Percentiles rank a stretch among this genome's conserved stretches.
Conservation (phyloP, 2,329 filamentous ascomycete species). For the Aspergillus viridinutans region DNA sequence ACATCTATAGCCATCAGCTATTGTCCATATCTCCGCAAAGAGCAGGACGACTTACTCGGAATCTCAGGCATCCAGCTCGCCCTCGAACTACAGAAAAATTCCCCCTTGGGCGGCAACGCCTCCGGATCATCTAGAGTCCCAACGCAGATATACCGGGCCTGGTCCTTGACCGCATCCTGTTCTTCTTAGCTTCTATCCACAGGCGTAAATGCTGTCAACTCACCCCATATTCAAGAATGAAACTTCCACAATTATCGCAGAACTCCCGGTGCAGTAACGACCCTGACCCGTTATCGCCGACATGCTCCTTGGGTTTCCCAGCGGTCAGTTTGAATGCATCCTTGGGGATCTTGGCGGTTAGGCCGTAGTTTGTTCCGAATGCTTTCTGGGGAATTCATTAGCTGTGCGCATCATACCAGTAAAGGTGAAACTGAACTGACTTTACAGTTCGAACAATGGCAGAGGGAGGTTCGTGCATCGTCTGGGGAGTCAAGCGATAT, state of each 20-base stretch:
- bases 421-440: constrained; percentile 17
- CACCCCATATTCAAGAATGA: constrained; percentile 51
- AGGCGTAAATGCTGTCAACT: constrained; percentile 3
- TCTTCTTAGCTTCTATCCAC: background rate
- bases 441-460: constrained; percentile 53
- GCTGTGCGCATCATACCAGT: no score
- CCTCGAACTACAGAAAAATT: constrained; percentile 51
- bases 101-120: constrained; percentile 49
- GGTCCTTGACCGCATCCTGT: constrained; percentile 29
- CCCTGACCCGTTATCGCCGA: constrained; percentile 49
- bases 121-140: constrained; percentile 50
- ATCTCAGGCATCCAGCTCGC: constrained; percentile 51
- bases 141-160: constrained; percentile 43
- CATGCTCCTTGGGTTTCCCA: constrained; percentile 43
- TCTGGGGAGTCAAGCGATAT: constrained; percentile 43
- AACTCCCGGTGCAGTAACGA: constrained; percentile 48
- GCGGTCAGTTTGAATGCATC: constrained; percentile 40
- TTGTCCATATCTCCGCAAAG: background rate
- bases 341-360: constrained; percentile 50
- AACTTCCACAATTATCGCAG: constrained; percentile 50
- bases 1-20: constrained; percentile 28
- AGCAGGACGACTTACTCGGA: constrained; percentile 33
- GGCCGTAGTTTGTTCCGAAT: constrained; percentile 49
- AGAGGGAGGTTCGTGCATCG: constrained; percentile 50
- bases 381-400: constrained; percentile 39